Evolutionary conservation across 345 rosid genomes (phyloP).

Genomic region (Boechera divaricarpa): DNA sequence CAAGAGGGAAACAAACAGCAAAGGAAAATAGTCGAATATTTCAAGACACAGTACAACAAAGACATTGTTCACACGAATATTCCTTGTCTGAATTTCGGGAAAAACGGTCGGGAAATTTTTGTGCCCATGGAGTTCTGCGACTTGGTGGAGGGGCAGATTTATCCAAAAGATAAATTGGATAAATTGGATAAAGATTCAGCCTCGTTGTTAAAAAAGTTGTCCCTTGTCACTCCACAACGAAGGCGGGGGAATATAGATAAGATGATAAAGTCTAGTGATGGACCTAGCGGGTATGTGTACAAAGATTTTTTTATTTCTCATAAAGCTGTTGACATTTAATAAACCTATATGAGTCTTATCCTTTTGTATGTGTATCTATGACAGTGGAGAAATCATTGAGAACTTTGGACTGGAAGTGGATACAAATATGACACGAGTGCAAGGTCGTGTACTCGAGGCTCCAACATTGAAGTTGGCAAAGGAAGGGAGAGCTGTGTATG

Average conservation of each 20-base stretch:
- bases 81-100: slow-evolving; percentile 78
- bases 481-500: slow-evolving; percentile 44
- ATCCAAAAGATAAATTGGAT: slow-evolving; percentile 73
- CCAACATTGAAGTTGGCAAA: slow-evolving; percentile 63
- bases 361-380: slow-evolving; percentile 10
- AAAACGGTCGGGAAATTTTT: slow-evolving; percentile 50
- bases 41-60: slow-evolving; percentile 53
- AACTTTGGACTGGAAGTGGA: slow-evolving; percentile 73
- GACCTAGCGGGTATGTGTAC: slow-evolving; percentile 75
- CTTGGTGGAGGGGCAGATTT: slow-evolving; percentile 79
- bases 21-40: slow-evolving; percentile 57
- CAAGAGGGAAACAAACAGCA: slow-evolving; percentile 45
- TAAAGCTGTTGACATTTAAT: too few relatives aligned
- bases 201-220: slow-evolving; percentile 50
- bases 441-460: slow-evolving; percentile 74
- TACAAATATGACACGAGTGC: slow-evolving; percentile 67
- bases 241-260: slow-evolving; percentile 53
- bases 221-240: slow-evolving; percentile 53
- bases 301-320: background rate
- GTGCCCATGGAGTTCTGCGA: slow-evolving; percentile 88
- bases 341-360: background rate
- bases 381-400: slow-evolving; percentile 59
- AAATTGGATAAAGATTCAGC: slow-evolving; percentile 51
- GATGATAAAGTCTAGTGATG: slow-evolving; percentile 56
- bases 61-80: slow-evolving; percentile 55